Evolutionary conservation across 371 early-diverging fungal species (phyloP), one percentile per base, ranked within the genome.

Genomic region (Mucor velutinosus): DNA sequence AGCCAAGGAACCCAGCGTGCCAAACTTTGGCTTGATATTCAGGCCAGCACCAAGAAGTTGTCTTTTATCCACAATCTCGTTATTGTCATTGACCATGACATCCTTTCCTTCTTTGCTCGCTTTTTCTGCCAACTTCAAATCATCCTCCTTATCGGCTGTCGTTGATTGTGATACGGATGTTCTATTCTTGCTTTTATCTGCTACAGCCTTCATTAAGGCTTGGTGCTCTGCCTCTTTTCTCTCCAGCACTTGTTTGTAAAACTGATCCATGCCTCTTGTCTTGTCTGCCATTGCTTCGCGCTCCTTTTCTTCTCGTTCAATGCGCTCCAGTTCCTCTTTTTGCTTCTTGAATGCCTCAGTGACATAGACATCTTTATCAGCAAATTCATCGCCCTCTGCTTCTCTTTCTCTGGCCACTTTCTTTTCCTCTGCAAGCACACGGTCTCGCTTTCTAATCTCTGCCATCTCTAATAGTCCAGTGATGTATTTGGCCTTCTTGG

Each of bases 331-430:
- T 67, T 94, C 95, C 66, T 88, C 94, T 77, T 90, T 87, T 62
- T 92, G 90, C 65, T 90, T 85, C 80, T 90, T 92, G 72, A 90
- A 95, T 69, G 94, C 90, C 33, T 86, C 86, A 0, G 98, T 97
- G 35, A 94, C 90, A 76, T 97, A 95, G 47, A 84, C 88, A 70
- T 97, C 97, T 76, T 92, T 94, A 75, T 79, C 85, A 2, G 79
- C 77, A 69, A 77, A 82, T 58, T 76, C 82, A 1, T 85, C 86
- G 1, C 86, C 86, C 69, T 85, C 86, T 11, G 77, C 83, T 45
- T 84, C 85, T 62, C 81, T 75, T 45, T 96, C 96, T 59, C 90
- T 85, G 59, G 92, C 92, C 6, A 94, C 72, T 64, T 91, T 90
- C 57, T 88, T 86, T 64, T 96, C 94, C 69, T 93, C 90, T 12